Evolutionary conservation across 129 eudicot genomes (phyloP), one percentile per base, ranked within the genome.

Genomic region (Gnaphalium uliginosum): DNA sequence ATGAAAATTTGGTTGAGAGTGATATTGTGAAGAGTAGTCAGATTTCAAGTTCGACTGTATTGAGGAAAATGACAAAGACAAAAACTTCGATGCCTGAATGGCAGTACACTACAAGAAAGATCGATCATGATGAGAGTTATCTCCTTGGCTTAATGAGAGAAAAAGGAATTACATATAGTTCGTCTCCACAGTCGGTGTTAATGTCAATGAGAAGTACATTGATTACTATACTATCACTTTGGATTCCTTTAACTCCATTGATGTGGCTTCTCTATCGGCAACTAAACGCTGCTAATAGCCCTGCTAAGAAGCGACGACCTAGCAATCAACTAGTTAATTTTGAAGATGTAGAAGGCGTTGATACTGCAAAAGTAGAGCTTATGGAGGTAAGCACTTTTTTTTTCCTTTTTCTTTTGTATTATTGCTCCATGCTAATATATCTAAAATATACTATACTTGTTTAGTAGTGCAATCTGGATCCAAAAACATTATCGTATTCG

Each of bases 281-380:
- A 76, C 90, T 95, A 71, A 76, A 89, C 57, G 89, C 94, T 74
- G 88, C 87, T 50, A 95, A 91, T 86, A 86, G 97, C 77, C 97
- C 97, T 35, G 97, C 94, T 18, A 95, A 73, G 83, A 95, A 89
- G 63, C 82, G 93, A 33, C 79, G 76, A 54, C 87, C 96, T 43
- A 89, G 91, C 71, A 89, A 89, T 66, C 92, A 87, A 78, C 59
- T 75, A 51, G 94, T 91, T 67, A 81, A 83, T 85, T 95, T 95
- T 78, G 92, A 95, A 54, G 99, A 95, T 68, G 99, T 95, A 51
- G 99, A 87, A 81, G 99, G 99, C 54, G 99, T 95, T 69, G 99
- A 91, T 84, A 68, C 90, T 69, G 99, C 99, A 8, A 95, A 95
- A 84, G 94, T 89, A 43, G 99, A 95, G 89, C 99, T 95, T 50